Evolutionary conservation across 2,329 filamentous ascomycete genomes (phyloP).

Genomic region (Trichoderma harzianum): DNA sequence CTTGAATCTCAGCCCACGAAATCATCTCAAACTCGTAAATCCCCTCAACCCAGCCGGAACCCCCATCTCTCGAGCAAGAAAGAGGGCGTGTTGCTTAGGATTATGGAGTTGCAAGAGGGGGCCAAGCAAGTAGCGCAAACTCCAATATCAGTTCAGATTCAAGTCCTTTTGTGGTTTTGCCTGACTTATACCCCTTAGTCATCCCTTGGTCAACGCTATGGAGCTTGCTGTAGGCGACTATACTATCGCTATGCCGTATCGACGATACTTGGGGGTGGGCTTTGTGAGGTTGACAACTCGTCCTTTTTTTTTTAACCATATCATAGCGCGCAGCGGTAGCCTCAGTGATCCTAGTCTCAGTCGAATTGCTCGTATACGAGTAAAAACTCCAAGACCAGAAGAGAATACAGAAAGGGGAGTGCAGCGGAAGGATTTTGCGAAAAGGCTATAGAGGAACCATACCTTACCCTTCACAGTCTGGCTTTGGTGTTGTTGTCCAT

Average conservation of each 20-base stretch:
- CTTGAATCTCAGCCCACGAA: neutral
- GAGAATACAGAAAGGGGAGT: neutral
- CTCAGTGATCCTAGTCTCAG: neutral
- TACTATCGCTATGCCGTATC: neutral
- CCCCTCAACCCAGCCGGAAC: neutral
- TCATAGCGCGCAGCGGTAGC: neutral
- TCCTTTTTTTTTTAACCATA: neutral
- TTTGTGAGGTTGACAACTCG: neutral
- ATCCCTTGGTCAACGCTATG: neutral
- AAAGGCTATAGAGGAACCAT: neutral
- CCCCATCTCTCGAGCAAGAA: neutral
- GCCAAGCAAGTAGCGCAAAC: neutral
- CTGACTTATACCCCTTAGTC: neutral
- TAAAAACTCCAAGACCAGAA: neutral
- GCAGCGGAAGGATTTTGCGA: neutral
- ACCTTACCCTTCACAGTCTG: neutral
- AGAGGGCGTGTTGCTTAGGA: neutral
- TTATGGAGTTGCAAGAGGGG: neutral
- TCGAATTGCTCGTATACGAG: neutral
- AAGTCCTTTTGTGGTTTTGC: neutral
- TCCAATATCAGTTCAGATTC: neutral
- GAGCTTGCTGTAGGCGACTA: neutral
- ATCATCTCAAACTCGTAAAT: neutral
- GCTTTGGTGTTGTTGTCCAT: neutral
- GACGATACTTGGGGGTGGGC: too few species aligned